phyloP scores from a whole-genome alignment of 768 basidiomycete genomes.

The Tylopilus vinaceipallidus region DNA sequence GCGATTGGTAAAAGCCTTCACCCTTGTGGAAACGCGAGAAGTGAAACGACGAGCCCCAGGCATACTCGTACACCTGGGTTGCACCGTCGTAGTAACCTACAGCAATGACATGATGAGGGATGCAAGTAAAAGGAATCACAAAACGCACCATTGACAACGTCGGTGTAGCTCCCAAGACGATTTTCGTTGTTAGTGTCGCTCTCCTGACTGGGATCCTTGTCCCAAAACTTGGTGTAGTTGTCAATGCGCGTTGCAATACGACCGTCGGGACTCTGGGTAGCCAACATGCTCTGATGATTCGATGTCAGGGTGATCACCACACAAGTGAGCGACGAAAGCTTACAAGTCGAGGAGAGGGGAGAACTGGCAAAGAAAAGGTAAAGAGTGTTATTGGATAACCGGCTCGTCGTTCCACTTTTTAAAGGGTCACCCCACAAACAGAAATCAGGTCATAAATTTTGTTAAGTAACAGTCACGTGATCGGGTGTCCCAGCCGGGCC shows the following conservation, averaged over 20 bases:
- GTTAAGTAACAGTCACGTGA: conserved; percentile 7
- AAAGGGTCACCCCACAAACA: conserved; percentile 6
- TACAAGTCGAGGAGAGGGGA: not conserved
- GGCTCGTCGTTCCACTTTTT: conserved; percentile 4
- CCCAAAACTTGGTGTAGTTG: conserved; percentile 91
- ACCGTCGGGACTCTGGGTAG: conserved; percentile 46
- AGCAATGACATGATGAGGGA: not conserved
- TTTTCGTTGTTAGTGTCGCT: conserved; percentile 60
- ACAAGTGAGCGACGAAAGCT: not conserved
- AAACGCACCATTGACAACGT: conserved; percentile 85
- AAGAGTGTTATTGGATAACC: not conserved
- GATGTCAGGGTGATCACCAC: not conserved
- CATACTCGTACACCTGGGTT: conserved; percentile 93
- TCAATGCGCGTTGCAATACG: conserved; percentile 68
- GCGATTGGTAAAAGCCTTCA: conserved; percentile 66
- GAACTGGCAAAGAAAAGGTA: not conserved
- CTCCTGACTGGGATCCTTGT: conserved; percentile 76
- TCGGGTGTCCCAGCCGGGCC: no score
- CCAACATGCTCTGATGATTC: conserved; percentile 4
- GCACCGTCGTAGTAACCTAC: conserved; percentile 96
- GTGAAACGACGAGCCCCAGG: conserved; percentile 90
- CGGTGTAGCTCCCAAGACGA: conserved; percentile 80
- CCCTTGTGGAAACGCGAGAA: conserved; percentile 97
- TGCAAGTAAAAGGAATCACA: not conserved
- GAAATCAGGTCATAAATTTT: conserved; percentile 24